Percentiles rank a stretch among this genome's conserved stretches.
These are phyloP conservation scores for Schwanniomyces occidentalis DNA, from an alignment of 805 yeast genomes.

Conservation along the genomic window DNA sequence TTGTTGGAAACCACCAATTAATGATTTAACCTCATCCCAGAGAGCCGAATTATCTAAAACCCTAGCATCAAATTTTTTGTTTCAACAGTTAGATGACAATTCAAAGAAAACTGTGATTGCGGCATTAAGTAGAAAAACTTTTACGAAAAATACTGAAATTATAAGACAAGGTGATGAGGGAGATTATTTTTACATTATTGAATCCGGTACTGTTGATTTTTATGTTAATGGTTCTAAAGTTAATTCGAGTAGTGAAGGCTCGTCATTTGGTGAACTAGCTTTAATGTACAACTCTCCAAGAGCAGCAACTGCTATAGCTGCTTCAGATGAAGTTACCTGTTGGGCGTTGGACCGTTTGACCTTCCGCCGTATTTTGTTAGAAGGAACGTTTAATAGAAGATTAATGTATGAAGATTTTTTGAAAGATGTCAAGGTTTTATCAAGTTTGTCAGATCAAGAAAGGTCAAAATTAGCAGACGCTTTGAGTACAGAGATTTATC, in stretches of 20 bases:
- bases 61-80: conserved; percentile 80
- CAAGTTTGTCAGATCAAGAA: conserved; percentile 72
- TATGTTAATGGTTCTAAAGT: conserved; percentile 71
- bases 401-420: conserved; percentile 86
- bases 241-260: conserved; percentile 77
- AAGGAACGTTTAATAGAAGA: conserved; percentile 88
- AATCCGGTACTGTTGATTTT: conserved; percentile 80
- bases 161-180: conserved; percentile 94
- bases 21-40: conserved; percentile 63
- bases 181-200: conserved; percentile 86
- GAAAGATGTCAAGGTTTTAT: conserved; percentile 80
- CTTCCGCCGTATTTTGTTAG: conserved; percentile 86
- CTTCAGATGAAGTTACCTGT: conserved; percentile 61
- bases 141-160: conserved; percentile 59
- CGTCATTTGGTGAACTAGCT: conserved; percentile 95
- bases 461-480: conserved; percentile 95
- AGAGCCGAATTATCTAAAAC: conserved; percentile 65
- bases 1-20: conserved; percentile 73
- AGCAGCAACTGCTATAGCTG: conserved; percentile 89
- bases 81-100: conserved; percentile 77
- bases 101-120: conserved; percentile 74
- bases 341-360: conserved; percentile 96
- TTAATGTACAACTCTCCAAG: conserved; percentile 97
- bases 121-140: conserved; percentile 77
- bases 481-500: conserved; percentile 71